These are phyloP conservation scores for Cladophialophora chaetospira DNA, from an alignment of 2,329 filamentous ascomycete genomes.

Conservation along the genomic window DNA sequence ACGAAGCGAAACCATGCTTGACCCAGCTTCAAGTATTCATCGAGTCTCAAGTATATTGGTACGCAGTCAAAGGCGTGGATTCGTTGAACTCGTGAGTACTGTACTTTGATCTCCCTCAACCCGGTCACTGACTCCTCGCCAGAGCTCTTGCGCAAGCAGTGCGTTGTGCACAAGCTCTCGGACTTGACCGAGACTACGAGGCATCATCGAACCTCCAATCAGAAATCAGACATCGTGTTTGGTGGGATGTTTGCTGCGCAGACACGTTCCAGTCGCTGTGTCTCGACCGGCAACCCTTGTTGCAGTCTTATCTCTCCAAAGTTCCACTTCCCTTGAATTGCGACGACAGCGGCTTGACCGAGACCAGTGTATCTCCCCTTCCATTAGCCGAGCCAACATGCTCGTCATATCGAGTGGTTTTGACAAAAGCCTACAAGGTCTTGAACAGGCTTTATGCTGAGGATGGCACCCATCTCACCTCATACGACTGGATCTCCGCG, in stretches of 20 bases:
- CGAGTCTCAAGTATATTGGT: slow-evolving; percentile 38
- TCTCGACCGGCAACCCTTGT: slow-evolving; percentile 34
- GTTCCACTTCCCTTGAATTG: slow-evolving; percentile 36
- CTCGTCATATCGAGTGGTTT: slow-evolving; percentile 30
- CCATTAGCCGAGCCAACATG: slow-evolving; percentile 33
- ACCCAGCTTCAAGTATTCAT: slow-evolving; percentile 37
- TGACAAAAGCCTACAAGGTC: slow-evolving; percentile 29
- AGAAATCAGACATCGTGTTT: slow-evolving; percentile 33
- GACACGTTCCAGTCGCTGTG: slow-evolving; percentile 37
- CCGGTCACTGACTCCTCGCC: not conserved
- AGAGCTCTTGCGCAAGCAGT: slow-evolving; percentile 33
- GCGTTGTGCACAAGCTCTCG: slow-evolving; percentile 35
- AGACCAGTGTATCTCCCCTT: slow-evolving; percentile 24
- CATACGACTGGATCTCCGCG: slow-evolving; percentile 33
- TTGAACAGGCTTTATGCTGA: slow-evolving; percentile 33
- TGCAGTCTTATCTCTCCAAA: slow-evolving; percentile 31
- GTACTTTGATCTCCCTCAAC: not conserved
- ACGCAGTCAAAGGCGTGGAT: slow-evolving; percentile 38
- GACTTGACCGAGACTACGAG: slow-evolving; percentile 32
- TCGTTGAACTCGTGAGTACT: slow-evolving; percentile 35
- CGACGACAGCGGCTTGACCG: slow-evolving; percentile 35
- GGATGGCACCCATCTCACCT: slow-evolving; percentile 27
- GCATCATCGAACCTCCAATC: slow-evolving; percentile 30
- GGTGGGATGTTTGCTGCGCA: slow-evolving; percentile 35
- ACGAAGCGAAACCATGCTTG: slow-evolving; percentile 35